Conservation (phyloP, 306 rosid species). For the Trifolium repens region DNA sequence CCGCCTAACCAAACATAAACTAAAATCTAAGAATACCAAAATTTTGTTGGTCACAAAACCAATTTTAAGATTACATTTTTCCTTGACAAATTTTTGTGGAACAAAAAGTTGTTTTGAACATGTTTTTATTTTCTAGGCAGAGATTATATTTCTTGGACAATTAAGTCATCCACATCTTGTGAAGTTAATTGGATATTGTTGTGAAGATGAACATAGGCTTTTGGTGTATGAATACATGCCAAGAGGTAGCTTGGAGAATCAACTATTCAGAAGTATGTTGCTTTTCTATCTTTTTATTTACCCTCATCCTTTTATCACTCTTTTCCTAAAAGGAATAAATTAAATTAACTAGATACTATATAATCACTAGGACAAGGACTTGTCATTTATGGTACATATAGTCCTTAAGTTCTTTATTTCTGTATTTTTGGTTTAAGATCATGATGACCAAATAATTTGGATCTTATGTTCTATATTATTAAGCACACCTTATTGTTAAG, state of each 20-base stretch:
- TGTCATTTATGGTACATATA: background rate
- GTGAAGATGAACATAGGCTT: conserved; percentile 76
- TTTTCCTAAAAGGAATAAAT: background rate
- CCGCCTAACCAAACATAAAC: background rate
- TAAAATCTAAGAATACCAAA: background rate
- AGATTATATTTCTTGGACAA: conserved; percentile 80
- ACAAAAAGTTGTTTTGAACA: background rate
- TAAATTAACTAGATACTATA: background rate
- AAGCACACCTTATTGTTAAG: background rate
- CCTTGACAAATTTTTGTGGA: background rate
- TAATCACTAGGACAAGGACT: background rate
- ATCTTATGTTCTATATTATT: conserved; percentile 17
- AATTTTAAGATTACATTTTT: conserved; percentile 12
- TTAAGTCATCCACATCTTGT: conserved; percentile 81
- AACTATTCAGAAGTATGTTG: conserved; percentile 74
- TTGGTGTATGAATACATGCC: conserved; percentile 77
- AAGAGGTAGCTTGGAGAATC: conserved; percentile 82
- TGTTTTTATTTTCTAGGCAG: conserved; percentile 56
- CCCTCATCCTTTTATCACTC: background rate
- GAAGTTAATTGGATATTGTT: conserved; percentile 78
- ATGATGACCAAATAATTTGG: conserved; percentile 17
- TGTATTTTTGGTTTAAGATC: background rate
- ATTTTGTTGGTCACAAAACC: background rate
- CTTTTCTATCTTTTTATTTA: conserved; percentile 22
- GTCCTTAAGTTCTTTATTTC: background rate